Evolutionary conservation across 163 green algal genomes (phyloP).

Genomic region (Scenedesmus sp.): DNA sequence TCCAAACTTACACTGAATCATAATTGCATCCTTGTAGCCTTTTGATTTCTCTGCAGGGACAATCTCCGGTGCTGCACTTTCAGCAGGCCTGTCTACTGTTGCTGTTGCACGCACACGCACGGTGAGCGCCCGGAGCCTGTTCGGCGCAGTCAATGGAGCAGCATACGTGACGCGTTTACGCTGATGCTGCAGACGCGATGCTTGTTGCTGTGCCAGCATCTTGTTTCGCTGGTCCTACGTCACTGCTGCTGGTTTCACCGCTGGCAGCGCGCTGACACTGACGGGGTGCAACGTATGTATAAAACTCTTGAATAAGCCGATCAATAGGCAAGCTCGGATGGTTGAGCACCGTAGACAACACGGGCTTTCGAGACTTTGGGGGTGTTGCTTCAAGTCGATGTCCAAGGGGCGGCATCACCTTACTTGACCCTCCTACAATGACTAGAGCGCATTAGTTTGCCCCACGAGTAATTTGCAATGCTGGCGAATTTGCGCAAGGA

Average conservation of each 20-base stretch:
- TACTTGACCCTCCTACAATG: neutral
- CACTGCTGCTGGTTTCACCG: neutral
- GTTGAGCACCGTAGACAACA: neutral
- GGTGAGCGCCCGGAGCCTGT: neutral
- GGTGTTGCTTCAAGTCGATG: neutral
- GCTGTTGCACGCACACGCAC: conserved; percentile 27
- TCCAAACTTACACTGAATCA: conserved; percentile 39
- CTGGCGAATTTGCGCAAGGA: neutral
- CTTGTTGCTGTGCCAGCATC: neutral
- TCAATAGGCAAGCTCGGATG: neutral
- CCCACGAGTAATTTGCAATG: neutral
- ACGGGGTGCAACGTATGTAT: neutral
- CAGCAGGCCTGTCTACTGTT: neutral
- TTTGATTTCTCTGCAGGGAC: neutral
- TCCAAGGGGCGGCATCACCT: neutral
- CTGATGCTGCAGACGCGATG: neutral
- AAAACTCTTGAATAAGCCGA: neutral
- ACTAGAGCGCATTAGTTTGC: neutral
- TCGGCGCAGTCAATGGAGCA: neutral
- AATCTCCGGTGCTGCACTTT: neutral
- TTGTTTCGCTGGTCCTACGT: neutral
- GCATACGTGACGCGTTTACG: neutral
- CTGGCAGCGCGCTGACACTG: neutral
- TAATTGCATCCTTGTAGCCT: conserved; percentile 49
- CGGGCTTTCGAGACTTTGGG: neutral